These are phyloP conservation scores for Dorcoceras hygrometricum DNA, from an alignment of 257 asterid genomes.

Conservation along the genomic window DNA sequence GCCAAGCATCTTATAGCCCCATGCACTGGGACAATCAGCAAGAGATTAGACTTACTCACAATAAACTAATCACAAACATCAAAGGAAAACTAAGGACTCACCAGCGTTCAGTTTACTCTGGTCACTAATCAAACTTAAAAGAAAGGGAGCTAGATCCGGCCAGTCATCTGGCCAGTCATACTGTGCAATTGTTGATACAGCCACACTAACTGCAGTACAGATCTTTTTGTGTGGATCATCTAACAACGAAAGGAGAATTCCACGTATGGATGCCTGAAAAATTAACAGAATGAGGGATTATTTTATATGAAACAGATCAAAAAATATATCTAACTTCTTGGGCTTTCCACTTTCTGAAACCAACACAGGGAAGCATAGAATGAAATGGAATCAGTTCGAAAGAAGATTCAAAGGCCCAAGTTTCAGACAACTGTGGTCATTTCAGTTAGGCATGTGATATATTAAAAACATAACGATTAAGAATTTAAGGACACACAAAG, in stretches of 20 bases:
- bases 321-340: slow-evolving; percentile 8
- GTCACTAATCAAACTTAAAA: slow-evolving; percentile 58
- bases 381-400: background rate
- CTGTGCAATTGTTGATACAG: slow-evolving; percentile 76
- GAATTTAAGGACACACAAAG: background rate
- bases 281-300: slow-evolving; percentile 22
- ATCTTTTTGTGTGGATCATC: slow-evolving; percentile 78
- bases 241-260: slow-evolving; percentile 62
- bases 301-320: slow-evolving; percentile 16
- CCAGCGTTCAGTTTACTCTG: slow-evolving; percentile 71
- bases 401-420: slow-evolving; percentile 13
- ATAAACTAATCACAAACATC: background rate
- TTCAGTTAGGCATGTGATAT: background rate
- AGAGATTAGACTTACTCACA: slow-evolving; percentile 16
- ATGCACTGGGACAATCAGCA: slow-evolving; percentile 55
- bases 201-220: slow-evolving; percentile 86
- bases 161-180: slow-evolving; percentile 96
- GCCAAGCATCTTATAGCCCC: slow-evolving; percentile 94
- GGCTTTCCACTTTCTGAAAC: slow-evolving; percentile 18
- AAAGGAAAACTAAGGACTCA: slow-evolving; percentile 33
- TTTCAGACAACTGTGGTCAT: background rate
- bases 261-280: slow-evolving; percentile 61
- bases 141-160: slow-evolving; percentile 81
- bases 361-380: slow-evolving; percentile 12
- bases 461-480: slow-evolving; percentile 7